Percentiles rank a stretch among this genome's conserved stretches.
phyloP scores from a whole-genome alignment of 352 stramenopile genomes.

The Phytophthora gonapodyides region DNA sequence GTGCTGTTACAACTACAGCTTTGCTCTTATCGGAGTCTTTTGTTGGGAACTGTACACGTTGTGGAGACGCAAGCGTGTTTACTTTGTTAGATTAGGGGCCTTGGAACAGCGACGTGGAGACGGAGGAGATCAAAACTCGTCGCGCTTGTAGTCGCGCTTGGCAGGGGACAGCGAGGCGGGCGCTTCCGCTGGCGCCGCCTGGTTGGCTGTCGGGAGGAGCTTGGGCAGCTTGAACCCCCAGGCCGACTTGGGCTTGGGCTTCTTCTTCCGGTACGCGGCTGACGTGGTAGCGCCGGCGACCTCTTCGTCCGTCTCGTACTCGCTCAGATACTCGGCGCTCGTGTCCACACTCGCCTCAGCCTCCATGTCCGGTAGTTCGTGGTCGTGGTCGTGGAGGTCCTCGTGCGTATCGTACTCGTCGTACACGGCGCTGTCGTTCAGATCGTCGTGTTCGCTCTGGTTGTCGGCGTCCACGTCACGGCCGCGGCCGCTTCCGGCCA shows the following conservation, averaged over 20 bases:
- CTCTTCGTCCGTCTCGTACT: constrained; percentile 39
- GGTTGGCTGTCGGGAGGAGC: constrained; percentile 35
- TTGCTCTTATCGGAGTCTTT: constrained; percentile 3
- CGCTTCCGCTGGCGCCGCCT: constrained; percentile 25
- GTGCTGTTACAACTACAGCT: no score
- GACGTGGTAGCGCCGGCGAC: constrained; percentile 36
- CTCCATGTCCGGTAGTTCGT: constrained; percentile 20
- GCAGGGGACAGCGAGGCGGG: constrained; percentile 44
- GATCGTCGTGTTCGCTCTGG: constrained; percentile 24
- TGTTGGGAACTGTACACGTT: no score
- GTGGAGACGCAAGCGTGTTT: not conserved
- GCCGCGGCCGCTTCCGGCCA: constrained; percentile 13
- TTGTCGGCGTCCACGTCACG: constrained; percentile 18
- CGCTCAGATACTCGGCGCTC: constrained; percentile 34
- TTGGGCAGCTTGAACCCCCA: constrained; percentile 53
- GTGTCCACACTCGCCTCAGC: constrained; percentile 32
- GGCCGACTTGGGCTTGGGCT: constrained; percentile 46
- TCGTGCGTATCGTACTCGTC: constrained; percentile 23
- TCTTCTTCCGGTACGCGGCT: constrained; percentile 38
- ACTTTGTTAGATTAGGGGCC: constrained; percentile 34
- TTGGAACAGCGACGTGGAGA: constrained; percentile 21
- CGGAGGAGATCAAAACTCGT: constrained; percentile 54
- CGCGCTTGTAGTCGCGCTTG: constrained; percentile 48
- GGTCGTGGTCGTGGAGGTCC: constrained; percentile 22
- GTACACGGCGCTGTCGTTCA: not conserved